Evolutionary conservation across 805 yeast species (phyloP).

Genomic region (Groenewaldozyma salmanticensis): DNA sequence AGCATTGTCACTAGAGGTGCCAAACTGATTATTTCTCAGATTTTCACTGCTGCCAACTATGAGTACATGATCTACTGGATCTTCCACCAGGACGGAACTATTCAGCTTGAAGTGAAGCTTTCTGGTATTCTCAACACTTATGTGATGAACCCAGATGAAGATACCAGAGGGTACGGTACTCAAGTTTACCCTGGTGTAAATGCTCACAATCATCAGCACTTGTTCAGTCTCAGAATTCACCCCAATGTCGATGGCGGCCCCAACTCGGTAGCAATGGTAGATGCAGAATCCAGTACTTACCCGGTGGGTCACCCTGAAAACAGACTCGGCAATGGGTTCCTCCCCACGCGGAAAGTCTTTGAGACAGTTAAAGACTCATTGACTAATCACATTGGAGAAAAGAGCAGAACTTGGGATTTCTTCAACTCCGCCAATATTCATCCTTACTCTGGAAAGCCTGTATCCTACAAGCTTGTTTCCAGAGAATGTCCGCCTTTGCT

Average conservation of each 20-base stretch:
- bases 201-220: slow-evolving; percentile 82
- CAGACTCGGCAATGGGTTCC: slow-evolving; percentile 71
- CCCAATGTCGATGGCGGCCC: slow-evolving; percentile 76
- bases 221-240: slow-evolving; percentile 67
- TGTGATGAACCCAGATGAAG: slow-evolving; percentile 46
- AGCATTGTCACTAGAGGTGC: slow-evolving; percentile 58
- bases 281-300: slow-evolving; percentile 57
- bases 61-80: slow-evolving; percentile 81
- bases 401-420: slow-evolving; percentile 44
- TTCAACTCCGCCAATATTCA: slow-evolving; percentile 61
- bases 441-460: slow-evolving; percentile 65
- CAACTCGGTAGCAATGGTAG: slow-evolving; percentile 53
- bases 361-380: slow-evolving; percentile 50
- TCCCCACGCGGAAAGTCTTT: slow-evolving; percentile 51
- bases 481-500: slow-evolving; percentile 58
- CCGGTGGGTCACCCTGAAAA: slow-evolving; percentile 57
- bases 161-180: slow-evolving; percentile 67
- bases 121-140: slow-evolving; percentile 78
- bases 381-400: slow-evolving; percentile 49
- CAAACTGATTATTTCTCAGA: slow-evolving; percentile 64
- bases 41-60: slow-evolving; percentile 79
- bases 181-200: slow-evolving; percentile 69
- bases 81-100: slow-evolving; percentile 76
- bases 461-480: slow-evolving; percentile 68
- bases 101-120: slow-evolving; percentile 66